phyloP scores from a whole-genome alignment of 2,329 filamentous ascomycete species.

The Taxawa tesnikishii region DNA sequence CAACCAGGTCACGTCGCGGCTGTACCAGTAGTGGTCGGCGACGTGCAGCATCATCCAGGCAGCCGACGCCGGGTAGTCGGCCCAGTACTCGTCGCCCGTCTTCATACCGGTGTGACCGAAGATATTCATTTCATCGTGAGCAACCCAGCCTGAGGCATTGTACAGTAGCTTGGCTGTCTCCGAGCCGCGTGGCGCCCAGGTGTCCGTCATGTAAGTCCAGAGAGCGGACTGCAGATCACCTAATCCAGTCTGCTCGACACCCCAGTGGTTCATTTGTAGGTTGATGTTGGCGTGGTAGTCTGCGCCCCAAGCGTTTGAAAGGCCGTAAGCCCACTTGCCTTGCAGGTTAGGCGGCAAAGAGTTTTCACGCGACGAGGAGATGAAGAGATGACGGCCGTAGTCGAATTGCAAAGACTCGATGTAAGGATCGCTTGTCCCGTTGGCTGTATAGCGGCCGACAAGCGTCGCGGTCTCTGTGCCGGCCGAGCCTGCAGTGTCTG shows the following conservation, averaged over 20 bases:
- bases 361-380: conserved; percentile 39
- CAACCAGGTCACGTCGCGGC: conserved; percentile 33
- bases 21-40: conserved; percentile 45
- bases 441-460: conserved; percentile 17
- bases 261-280: conserved; percentile 51
- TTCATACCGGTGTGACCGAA: conserved; percentile 45
- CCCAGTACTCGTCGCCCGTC: conserved; percentile 28
- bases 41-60: conserved; percentile 52
- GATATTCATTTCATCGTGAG: conserved; percentile 46
- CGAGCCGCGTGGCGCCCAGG: conserved; percentile 40
- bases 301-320: conserved; percentile 36
- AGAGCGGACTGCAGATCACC: conserved; percentile 32
- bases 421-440: conserved; percentile 23
- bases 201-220: conserved; percentile 42
- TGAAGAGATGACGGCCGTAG: conserved; percentile 41
- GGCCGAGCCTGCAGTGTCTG: conserved; percentile 30
- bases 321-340: conserved; percentile 40
- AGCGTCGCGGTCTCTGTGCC: conserved; percentile 25
- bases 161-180: conserved; percentile 44
- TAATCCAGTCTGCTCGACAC: conserved; percentile 40
- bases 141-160: conserved; percentile 41
- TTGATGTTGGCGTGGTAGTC: conserved; percentile 51
- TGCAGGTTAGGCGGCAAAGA: conserved; percentile 45
- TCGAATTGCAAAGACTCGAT: conserved; percentile 42
- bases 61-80: conserved; percentile 32